A percentile compares a stretch with the other conserved stretches of the same genome.
These are phyloP conservation scores for Cornus kousa DNA, from an alignment of 148 eudicot genomes.

Conservation along the genomic window DNA sequence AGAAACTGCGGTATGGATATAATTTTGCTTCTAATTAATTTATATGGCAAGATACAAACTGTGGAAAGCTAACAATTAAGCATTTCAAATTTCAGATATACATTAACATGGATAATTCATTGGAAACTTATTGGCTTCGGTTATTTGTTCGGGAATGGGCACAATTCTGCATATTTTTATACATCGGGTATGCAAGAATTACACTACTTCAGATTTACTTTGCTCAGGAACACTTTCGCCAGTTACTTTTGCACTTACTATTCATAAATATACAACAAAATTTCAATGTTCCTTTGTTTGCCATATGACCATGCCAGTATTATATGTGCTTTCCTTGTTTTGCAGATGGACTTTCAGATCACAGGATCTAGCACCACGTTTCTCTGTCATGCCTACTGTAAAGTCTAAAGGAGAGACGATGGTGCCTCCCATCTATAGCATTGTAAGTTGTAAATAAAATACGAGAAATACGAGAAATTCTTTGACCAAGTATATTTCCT, in stretches of 20 bases:
- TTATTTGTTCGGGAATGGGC: conserved; percentile 85
- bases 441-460: conserved; percentile 46
- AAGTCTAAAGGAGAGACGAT: conserved; percentile 47
- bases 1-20: conserved; percentile 61
- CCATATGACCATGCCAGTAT: not conserved
- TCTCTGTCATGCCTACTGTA: conserved; percentile 77
- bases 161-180: conserved; percentile 77
- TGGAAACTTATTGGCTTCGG: conserved; percentile 77
- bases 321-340: not conserved
- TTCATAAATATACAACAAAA: too few species aligned
- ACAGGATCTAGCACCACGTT: conserved; percentile 72
- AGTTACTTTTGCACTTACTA: not conserved
- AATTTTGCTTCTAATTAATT: not conserved
- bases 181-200: conserved; percentile 61
- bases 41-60: not conserved
- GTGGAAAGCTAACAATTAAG: not conserved
- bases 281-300: not conserved
- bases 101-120: conserved; percentile 66
- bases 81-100: conserved; percentile 49
- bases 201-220: not conserved
- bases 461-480: not conserved
- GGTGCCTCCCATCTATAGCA: conserved; percentile 81
- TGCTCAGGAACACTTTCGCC: not conserved
- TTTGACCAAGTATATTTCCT: not conserved
- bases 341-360: conserved; percentile 92